A percentile compares a stretch with the other conserved stretches of the same genome.
Evolutionary conservation across 192 early-diverging fungal genomes (phyloP).

Genomic region (Mortierella alpina): DNA sequence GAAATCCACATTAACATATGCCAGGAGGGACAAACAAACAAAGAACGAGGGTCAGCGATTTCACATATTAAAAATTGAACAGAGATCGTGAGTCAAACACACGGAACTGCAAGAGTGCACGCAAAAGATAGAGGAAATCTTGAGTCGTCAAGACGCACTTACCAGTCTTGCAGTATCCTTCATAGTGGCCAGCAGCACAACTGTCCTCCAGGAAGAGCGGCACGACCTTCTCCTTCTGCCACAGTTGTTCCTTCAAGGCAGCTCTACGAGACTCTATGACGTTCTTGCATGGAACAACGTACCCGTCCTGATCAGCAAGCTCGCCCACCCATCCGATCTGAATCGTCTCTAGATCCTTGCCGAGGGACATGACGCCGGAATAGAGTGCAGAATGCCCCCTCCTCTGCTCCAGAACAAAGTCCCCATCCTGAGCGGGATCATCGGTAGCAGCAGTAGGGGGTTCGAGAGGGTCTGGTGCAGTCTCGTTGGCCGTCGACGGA

Average conservation of each 20-base stretch:
- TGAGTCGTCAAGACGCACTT: conserved; percentile 8
- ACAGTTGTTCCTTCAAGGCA: conserved; percentile 63
- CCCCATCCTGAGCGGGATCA: not conserved
- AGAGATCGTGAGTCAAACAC: no score
- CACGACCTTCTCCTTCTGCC: conserved; percentile 67
- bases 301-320: conserved; percentile 62
- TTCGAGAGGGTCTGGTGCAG: not conserved
- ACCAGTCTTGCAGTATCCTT: conserved; percentile 97
- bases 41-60: no score
- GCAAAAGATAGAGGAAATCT: not conserved
- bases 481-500: not conserved
- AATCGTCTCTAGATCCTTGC: conserved; percentile 66
- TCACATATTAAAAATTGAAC: no score
- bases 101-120: not conserved
- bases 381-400: conserved; percentile 92
- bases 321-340: conserved; percentile 83
- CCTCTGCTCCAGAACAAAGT: conserved; percentile 65
- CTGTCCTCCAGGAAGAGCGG: conserved; percentile 86
- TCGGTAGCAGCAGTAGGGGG: not conserved
- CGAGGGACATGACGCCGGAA: conserved; percentile 81
- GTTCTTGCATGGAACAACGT: conserved; percentile 38
- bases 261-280: conserved; percentile 63
- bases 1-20: not conserved
- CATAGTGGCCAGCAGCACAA: conserved; percentile 87
- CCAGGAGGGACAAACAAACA: not conserved